Evolutionary conservation across 2,329 filamentous ascomycete species (phyloP).

Genomic region (Beauveria sp.): DNA sequence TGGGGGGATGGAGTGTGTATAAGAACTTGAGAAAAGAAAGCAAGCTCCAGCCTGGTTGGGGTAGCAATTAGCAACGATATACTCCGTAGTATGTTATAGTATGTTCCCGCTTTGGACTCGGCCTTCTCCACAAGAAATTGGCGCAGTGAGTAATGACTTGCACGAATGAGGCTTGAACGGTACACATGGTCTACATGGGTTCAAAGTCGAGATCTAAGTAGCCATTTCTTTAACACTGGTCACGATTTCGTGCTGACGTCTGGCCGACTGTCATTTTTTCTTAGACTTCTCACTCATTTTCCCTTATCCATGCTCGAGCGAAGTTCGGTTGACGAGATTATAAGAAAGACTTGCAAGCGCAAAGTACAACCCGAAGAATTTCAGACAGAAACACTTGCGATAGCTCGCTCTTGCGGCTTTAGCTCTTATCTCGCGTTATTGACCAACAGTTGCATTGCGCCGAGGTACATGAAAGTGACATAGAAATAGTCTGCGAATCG

Average conservation of each 20-base stretch:
- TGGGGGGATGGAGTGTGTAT: background rate
- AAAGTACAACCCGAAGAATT: too few species aligned
- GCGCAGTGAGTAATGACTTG: background rate
- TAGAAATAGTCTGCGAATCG: background rate
- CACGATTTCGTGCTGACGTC: background rate
- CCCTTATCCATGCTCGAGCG: background rate
- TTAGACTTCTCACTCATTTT: background rate
- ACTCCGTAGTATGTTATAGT: background rate
- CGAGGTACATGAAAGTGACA: background rate
- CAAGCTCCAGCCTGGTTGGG: background rate
- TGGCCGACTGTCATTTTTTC: background rate
- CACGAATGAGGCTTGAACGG: too few species aligned
- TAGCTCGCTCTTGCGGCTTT: too few species aligned
- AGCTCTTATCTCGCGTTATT: too few species aligned
- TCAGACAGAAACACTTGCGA: too few species aligned
- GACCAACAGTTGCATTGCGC: too few species aligned
- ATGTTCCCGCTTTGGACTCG: too few species aligned
- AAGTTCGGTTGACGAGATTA: background rate
- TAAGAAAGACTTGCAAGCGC: background rate
- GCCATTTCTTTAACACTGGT: background rate
- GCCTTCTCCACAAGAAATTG: too few species aligned
- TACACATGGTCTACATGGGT: too few species aligned
- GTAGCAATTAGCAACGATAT: background rate
- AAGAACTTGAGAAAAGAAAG: background rate
- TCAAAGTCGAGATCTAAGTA: too few species aligned